Percentiles rank a stretch among this genome's conserved stretches.
These are phyloP conservation scores for Schizopora paradoxa DNA, from an alignment of 1,284 basidiomycete species.

Conservation along the genomic window DNA sequence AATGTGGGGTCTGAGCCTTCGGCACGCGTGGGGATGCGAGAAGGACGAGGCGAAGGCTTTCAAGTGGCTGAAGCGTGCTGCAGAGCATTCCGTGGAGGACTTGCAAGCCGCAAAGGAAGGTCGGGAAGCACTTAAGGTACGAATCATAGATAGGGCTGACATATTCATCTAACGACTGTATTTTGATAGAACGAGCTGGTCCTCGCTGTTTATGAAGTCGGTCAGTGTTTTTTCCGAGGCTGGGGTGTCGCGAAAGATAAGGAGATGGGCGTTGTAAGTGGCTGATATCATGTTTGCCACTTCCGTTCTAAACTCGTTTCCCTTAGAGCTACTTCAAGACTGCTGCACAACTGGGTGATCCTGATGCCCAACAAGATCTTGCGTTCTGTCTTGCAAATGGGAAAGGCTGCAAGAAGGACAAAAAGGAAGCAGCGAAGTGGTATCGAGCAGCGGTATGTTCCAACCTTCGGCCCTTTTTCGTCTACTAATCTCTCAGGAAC, in stretches of 20 bases:
- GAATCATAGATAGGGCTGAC: conserved; percentile 15
- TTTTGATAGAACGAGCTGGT: conserved; percentile 67
- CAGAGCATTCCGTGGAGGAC: conserved; percentile 76
- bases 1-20: conserved; percentile 85
- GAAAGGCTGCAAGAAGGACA: conserved; percentile 86
- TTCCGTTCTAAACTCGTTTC: conserved; percentile 15
- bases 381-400: conserved; percentile 83
- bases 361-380: conserved; percentile 82
- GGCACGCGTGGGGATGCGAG: conserved; percentile 84
- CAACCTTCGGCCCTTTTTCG: neutral
- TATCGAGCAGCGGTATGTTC: conserved; percentile 76
- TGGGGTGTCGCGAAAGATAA: conserved; percentile 86
- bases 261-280: conserved; percentile 75
- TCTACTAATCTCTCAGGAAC: conserved; percentile 13
- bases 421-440: conserved; percentile 83
- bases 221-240: conserved; percentile 87
- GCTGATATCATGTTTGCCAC: conserved; percentile 3
- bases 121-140: conserved; percentile 40
- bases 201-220: conserved; percentile 87
- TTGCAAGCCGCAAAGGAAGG: conserved; percentile 50
- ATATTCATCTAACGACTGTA: conserved; percentile 11
- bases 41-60: conserved; percentile 78
- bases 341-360: conserved; percentile 79
- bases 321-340: conserved; percentile 77
- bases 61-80: conserved; percentile 78